Evolutionary conservation across 805 yeast genomes (phyloP).

Genomic region (Cyberlindnera lachancei): DNA sequence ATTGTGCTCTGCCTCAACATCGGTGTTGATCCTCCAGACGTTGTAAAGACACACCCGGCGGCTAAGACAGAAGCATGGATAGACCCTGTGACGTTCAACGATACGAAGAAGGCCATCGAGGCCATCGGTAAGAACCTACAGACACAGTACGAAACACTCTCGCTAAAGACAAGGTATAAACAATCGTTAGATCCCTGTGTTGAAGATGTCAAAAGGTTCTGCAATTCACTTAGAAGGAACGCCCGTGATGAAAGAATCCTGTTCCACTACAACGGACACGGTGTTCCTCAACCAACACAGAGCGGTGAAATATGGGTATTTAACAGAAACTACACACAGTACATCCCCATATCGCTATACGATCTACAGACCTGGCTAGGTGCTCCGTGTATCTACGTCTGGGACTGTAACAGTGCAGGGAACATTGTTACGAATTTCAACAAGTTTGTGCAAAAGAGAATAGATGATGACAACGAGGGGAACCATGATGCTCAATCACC

Average conservation of each 20-base stretch:
- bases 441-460: constrained; percentile 81
- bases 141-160: constrained; percentile 80
- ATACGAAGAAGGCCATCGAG: constrained; percentile 85
- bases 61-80: constrained; percentile 92
- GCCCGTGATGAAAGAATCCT: constrained; percentile 91
- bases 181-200: constrained; percentile 91
- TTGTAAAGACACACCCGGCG: constrained; percentile 86
- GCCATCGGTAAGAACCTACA: constrained; percentile 85
- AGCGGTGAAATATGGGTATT: constrained; percentile 98
- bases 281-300: constrained; percentile 95
- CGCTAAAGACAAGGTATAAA: constrained; percentile 82
- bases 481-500: constrained; percentile 35
- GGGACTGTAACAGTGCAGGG: constrained; percentile 93
- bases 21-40: constrained; percentile 97
- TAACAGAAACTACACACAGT: constrained; percentile 94
- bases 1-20: constrained; percentile 82
- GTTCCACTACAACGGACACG: constrained; percentile 97
- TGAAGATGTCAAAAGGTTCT: constrained; percentile 88
- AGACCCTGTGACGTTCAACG: constrained; percentile 75
- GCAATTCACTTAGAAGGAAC: constrained; percentile 78
- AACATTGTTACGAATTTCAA: constrained; percentile 85
- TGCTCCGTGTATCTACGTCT: constrained; percentile 92
- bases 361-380: constrained; percentile 97
- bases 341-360: constrained; percentile 91
- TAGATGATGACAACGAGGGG: constrained; percentile 73